A percentile compares a stretch with the other conserved stretches of the same genome.
These are phyloP conservation scores for Fusarium papillatum DNA, from an alignment of 2,329 filamentous ascomycete species.

Conservation along the genomic window DNA sequence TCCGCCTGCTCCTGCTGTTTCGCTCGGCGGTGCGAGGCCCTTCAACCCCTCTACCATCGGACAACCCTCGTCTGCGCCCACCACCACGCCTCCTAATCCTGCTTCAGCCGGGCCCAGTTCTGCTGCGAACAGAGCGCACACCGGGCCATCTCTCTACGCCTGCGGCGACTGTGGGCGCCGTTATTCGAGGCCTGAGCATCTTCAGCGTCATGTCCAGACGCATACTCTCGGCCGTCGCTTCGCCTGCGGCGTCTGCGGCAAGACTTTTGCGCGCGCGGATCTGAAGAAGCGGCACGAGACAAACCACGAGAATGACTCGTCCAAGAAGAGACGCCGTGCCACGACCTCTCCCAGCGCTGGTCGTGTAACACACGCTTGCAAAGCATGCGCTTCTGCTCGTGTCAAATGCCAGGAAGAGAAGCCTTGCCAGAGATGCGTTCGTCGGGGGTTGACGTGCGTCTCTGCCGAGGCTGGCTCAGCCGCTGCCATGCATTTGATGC, in stretches of 20 bases:
- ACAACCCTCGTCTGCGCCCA: slow-evolving; percentile 9
- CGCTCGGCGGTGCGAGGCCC: neutral
- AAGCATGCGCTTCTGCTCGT: slow-evolving; percentile 63
- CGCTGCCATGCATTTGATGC: slow-evolving; percentile 58
- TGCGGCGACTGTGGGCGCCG: slow-evolving; percentile 65
- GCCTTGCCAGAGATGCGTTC: slow-evolving; percentile 65
- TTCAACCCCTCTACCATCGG: slow-evolving; percentile 12
- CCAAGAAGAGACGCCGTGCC: slow-evolving; percentile 62
- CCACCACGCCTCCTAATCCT: slow-evolving; percentile 4
- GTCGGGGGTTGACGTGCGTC: slow-evolving; percentile 60
- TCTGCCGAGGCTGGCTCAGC: slow-evolving; percentile 53
- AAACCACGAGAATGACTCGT: slow-evolving; percentile 64
- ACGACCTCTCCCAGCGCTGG: slow-evolving; percentile 59
- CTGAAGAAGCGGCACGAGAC: slow-evolving; percentile 65
- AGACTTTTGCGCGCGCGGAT: slow-evolving; percentile 67
- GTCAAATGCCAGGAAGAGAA: slow-evolving; percentile 70
- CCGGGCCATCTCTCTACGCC: slow-evolving; percentile 57
- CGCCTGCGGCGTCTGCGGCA: slow-evolving; percentile 63
- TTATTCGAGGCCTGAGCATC: slow-evolving; percentile 67
- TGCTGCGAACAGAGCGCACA: slow-evolving; percentile 37
- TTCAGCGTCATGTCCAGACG: slow-evolving; percentile 65
- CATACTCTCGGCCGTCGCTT: slow-evolving; percentile 66
- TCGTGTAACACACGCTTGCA: slow-evolving; percentile 67
- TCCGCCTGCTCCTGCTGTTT: slow-evolving; percentile 10
- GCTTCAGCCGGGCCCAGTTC: slow-evolving; percentile 10